Conservation (phyloP, 257 asterid species). For the Nicotiana benthamiana region DNA sequence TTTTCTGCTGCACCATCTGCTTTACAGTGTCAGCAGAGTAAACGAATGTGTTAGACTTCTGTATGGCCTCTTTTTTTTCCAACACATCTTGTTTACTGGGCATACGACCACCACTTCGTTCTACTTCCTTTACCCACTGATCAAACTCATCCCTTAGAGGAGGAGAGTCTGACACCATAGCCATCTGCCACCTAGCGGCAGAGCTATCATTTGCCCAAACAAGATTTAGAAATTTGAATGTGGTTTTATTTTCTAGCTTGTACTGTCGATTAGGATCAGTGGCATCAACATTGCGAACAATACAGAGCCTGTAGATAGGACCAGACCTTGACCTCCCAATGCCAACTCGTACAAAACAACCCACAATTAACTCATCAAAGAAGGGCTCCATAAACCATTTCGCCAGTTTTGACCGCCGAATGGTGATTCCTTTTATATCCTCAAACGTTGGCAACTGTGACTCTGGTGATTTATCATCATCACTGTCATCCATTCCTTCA, state of each 20-base stretch:
- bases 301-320: slow-evolving; percentile 78
- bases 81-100: slow-evolving; percentile 71
- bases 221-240: slow-evolving; percentile 69
- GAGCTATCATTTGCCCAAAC: slow-evolving; percentile 95
- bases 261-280: slow-evolving; percentile 72
- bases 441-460: slow-evolving; percentile 70
- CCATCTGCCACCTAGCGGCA: slow-evolving; percentile 99
- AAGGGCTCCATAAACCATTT: slow-evolving; percentile 99
- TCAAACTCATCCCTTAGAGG: slow-evolving; percentile 76
- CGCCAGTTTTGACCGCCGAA: slow-evolving; percentile 79
- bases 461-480: slow-evolving; percentile 69
- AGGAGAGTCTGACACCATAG: slow-evolving; percentile 84
- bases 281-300: slow-evolving; percentile 76
- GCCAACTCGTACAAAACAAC: slow-evolving; percentile 93
- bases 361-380: slow-evolving; percentile 88
- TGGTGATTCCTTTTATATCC: slow-evolving; percentile 78
- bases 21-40: slow-evolving; percentile 93
- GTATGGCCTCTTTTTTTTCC: slow-evolving; percentile 79
- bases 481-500: slow-evolving; percentile 86
- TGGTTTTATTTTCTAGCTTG: slow-evolving; percentile 86
- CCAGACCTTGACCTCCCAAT: slow-evolving; percentile 82
- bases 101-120: slow-evolving; percentile 77
- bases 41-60: slow-evolving; percentile 71
- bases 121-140: slow-evolving; percentile 93
- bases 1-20: slow-evolving; percentile 93